A percentile compares a stretch with the other conserved stretches of the same genome.
These are phyloP conservation scores for Sugiyamaella valdiviana DNA, from an alignment of 805 yeast genomes.

Conservation along the genomic window DNA sequence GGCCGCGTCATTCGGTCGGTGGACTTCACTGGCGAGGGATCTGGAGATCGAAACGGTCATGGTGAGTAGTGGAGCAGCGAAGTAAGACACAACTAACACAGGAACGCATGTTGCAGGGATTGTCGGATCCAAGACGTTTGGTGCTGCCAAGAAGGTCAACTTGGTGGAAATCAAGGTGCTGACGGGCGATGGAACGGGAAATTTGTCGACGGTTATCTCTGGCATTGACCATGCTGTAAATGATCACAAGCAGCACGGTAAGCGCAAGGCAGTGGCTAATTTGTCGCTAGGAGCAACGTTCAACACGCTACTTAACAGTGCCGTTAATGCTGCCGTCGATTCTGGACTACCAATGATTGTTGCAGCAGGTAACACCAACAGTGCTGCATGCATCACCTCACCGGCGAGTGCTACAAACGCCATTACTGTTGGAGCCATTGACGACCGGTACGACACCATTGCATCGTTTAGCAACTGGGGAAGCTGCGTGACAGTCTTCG, in stretches of 20 bases:
- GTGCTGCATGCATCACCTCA: conserved; percentile 71
- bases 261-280: conserved; percentile 57
- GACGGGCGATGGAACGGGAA: conserved; percentile 62
- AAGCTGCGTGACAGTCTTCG: conserved; percentile 73
- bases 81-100: conserved; percentile 8
- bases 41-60: conserved; percentile 76
- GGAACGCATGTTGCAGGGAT: conserved; percentile 88
- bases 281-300: conserved; percentile 72
- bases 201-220: conserved; percentile 32
- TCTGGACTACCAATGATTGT: conserved; percentile 50
- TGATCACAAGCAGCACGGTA: conserved; percentile 17
- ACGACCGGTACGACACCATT: conserved; percentile 59
- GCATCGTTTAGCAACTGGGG: conserved; percentile 89
- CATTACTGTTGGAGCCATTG: conserved; percentile 84
- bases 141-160: conserved; percentile 68
- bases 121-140: conserved; percentile 70
- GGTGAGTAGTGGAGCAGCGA: conserved; percentile 47
- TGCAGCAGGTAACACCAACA: conserved; percentile 81
- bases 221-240: conserved; percentile 35
- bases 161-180: conserved; percentile 72
- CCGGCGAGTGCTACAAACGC: conserved; percentile 76
- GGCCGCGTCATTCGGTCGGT: conserved; percentile 38
- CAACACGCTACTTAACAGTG: conserved; percentile 62
- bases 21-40: conserved; percentile 42
- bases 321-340: conserved; percentile 66